Base-by-base conservation (phyloP, 371 early-diverging fungal genomes). In the Neoconidiobolus thromboides region DNA sequence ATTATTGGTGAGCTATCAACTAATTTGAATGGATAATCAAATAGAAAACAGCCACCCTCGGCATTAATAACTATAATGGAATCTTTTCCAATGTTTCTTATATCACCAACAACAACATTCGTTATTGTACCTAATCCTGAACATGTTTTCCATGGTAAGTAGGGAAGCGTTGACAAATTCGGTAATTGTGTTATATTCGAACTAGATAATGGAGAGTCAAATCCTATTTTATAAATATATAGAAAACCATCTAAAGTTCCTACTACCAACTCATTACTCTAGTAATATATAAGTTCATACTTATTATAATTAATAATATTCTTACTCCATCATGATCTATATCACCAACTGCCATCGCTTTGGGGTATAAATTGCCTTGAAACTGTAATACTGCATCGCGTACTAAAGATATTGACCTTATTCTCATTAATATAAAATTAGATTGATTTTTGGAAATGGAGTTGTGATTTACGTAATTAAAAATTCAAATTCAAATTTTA, bases 221-320 rank as follows among this genome's bases (percentile, higher is more conserved):
- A 26, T 26, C 26, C 26, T 26, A 26, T 26, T 26, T 86, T 87
- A 54, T 86, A 88, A 9, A 88, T 79, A n/a, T 83, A 82, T 40
- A 88, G 70, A 60, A 80, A 80, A 42, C 89, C 89, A 58, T 78
- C 77, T 46, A 87, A 66, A 62, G 83, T 86, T 2, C 89, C 89
- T 54, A 88, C 81, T 3, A 88, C 85, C 70, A 88, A 83, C 68
- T 88, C 87, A 61, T 82, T 85, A 59, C 81, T 78, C 87, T 87
- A 70, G 38, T 60, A 2, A 26, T 26, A 26, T 26, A 26, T 26
- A 26, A 26, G 26, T 26, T 26, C 26, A 26, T 26, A 26, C 26
- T 26, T 26, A 26, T 26, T 26, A 26, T 26, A 26, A 26, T 26
- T 26, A 26, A 26, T 48, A 15, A 37, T 6, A 46, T 10, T 43